Base-by-base conservation (phyloP, 2,329 filamentous ascomycete species). In the Colletotrichum salicis region DNA sequence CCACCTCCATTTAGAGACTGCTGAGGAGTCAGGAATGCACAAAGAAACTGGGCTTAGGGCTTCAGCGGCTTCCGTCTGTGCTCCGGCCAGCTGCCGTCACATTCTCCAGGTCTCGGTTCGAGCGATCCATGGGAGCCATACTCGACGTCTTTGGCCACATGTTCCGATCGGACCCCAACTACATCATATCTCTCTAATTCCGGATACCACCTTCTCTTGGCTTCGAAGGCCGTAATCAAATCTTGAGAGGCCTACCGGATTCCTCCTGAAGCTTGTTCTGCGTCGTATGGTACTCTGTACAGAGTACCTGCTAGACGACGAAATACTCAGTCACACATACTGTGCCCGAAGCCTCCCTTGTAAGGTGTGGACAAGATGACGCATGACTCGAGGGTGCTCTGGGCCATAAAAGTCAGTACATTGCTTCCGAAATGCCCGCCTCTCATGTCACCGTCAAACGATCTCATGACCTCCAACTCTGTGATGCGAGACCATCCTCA, bases 211-310 rank as follows among this genome's bases (percentile, higher is more conserved):
- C 10, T 55, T 66, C 48, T 62, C 37, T 27, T 11, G 56, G 15
- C 27, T 48, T 33, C 11, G 31, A 35, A 45, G n/a, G 24, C 2
- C n/a, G n/a, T 22, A 66, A 33, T 29, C 33, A 51, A 52, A 59
- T 54, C 15, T 61, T 33, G 29, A 45, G 31, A 51, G 22, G 35
- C 29, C 41, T 48, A 15, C 27, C 59, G 24, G 8, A 13, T 51
- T 45, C 27, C 59, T 45, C 41, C 51, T 19, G 64, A 68, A 69
- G 64, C 65, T 69, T 60, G 59, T 64, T 71, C 68, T 35, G 29
- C 24, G 55, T 41, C 33, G 29, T 29, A 27, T 31, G 12, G 59
- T 22, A 29, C 24, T 22, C 41, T 48, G 41, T 48, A 48, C 8
- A 22, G 41, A 48, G 19, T 22, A 48, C 41, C 19, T 48, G 8